phyloP scores from a whole-genome alignment of 2,329 filamentous ascomycete species.

The Diaporthe sp. region DNA sequence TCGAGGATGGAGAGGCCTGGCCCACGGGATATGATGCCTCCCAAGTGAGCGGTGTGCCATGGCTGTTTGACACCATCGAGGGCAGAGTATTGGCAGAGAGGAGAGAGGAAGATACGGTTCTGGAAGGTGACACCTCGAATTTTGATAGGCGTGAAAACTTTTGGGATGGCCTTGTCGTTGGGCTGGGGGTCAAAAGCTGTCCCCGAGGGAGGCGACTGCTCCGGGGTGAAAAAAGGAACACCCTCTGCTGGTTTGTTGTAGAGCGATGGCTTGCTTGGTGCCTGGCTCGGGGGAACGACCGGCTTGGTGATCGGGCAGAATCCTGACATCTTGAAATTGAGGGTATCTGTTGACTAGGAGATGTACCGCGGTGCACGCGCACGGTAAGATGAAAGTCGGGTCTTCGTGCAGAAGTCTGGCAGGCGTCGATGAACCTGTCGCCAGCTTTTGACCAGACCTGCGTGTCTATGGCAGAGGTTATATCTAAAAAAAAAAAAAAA shows the following conservation, averaged over 20 bases:
- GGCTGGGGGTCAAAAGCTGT: constrained; percentile 49
- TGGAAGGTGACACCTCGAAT: constrained; percentile 55
- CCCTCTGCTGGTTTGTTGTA: constrained; percentile 42
- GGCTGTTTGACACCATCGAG: constrained; percentile 52
- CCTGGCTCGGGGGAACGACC: constrained; percentile 29
- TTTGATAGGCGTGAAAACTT: constrained; percentile 55
- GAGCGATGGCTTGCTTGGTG: not conserved
- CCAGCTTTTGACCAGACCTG: not conserved
- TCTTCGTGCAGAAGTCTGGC: not conserved
- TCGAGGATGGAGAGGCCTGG: constrained; percentile 45
- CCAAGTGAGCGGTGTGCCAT: constrained; percentile 54
- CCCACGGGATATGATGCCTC: constrained; percentile 49
- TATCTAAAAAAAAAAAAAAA: no score
- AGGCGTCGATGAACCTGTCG: not conserved
- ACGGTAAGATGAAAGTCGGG: not conserved
- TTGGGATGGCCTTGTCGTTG: constrained; percentile 46
- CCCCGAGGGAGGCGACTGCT: constrained; percentile 51
- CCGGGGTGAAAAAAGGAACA: constrained; percentile 55
- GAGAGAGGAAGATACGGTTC: constrained; percentile 58
- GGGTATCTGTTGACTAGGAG: not conserved
- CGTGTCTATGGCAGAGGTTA: not conserved
- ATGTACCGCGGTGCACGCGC: not conserved
- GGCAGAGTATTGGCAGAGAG: constrained; percentile 60
- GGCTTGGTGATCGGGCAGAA: constrained; percentile 30
- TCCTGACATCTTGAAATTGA: constrained; percentile 11